These are phyloP conservation scores for Colletotrichum trifolii DNA, from an alignment of 2,329 filamentous ascomycete genomes.

Conservation along the genomic window DNA sequence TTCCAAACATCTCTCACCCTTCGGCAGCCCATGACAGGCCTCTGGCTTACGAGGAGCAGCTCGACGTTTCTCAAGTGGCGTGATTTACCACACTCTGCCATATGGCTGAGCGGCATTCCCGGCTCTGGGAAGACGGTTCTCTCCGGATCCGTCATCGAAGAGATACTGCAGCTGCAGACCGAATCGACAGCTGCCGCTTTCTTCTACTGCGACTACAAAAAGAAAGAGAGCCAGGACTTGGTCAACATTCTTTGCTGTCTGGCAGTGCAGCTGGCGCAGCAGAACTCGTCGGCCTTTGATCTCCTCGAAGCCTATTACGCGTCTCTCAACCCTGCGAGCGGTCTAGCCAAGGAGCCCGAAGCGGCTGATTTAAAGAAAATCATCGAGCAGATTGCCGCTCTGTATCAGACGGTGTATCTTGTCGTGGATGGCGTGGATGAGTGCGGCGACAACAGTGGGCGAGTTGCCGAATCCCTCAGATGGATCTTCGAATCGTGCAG, in stretches of 20 bases:
- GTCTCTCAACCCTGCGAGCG: not conserved
- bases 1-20: not conserved
- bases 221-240: not conserved
- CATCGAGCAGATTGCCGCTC: not conserved
- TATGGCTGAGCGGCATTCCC: constrained; percentile 2
- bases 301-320: not conserved
- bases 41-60: constrained; percentile 10
- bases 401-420: not conserved
- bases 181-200: not conserved
- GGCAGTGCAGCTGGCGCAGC: not conserved
- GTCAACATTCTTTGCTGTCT: not conserved
- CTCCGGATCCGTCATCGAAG: not conserved
- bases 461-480: not conserved
- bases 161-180: not conserved
- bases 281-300: not conserved
- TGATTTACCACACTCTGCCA: not conserved
- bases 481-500: not conserved
- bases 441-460: not conserved
- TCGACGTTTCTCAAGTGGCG: not conserved
- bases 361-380: accelerated
- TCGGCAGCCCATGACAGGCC: not conserved
- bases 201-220: constrained; percentile 18
- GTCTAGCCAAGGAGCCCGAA: not conserved
- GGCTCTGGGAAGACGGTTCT: constrained; percentile 11
- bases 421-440: constrained; percentile 9